phyloP scores from a whole-genome alignment of 768 basidiomycete genomes.

The Jaapia argillacea region DNA sequence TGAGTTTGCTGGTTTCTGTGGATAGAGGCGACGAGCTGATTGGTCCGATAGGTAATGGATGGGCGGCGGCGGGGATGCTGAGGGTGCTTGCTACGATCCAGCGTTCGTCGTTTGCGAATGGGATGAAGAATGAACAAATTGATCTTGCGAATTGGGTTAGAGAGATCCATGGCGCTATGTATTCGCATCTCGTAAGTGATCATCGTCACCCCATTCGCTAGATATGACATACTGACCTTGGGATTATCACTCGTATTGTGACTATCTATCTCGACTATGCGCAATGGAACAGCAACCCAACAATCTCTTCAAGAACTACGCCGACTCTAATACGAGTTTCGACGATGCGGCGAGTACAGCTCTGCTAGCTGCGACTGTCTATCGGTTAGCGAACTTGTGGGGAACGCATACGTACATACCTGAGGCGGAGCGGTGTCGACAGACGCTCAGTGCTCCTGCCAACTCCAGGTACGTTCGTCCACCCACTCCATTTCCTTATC shows the following conservation, averaged over 20 bases:
- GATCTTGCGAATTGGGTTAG: conserved; percentile 56
- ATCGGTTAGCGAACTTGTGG: conserved; percentile 52
- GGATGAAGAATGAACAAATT: conserved; percentile 38
- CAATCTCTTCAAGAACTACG: conserved; percentile 64
- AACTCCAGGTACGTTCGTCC: conserved; percentile 3
- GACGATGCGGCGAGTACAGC: conserved; percentile 66
- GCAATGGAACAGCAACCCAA: conserved; percentile 32
- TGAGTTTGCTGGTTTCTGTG: too few relatives aligned
- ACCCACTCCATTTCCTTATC: conserved; percentile 2
- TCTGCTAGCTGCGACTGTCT: conserved; percentile 68
- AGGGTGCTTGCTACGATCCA: conserved; percentile 72
- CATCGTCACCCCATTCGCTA: background rate
- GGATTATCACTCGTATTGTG: background rate
- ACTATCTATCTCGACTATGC: too few relatives aligned
- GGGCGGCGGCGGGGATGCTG: conserved; percentile 85
- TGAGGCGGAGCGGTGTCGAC: conserved; percentile 46
- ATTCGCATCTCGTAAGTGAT: conserved; percentile 40
- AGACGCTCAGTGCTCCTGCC: conserved; percentile 20
- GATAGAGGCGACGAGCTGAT: too few relatives aligned
- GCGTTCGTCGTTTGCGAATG: conserved; percentile 42
- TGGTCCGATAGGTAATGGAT: conserved; percentile 88
- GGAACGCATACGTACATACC: conserved; percentile 40
- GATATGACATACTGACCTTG: background rate
- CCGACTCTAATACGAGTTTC: conserved; percentile 49
- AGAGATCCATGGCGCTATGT: conserved; percentile 72